Evolutionary conservation across 2,329 filamentous ascomycete genomes (phyloP).

Genomic region (Aspergillus sp.): DNA sequence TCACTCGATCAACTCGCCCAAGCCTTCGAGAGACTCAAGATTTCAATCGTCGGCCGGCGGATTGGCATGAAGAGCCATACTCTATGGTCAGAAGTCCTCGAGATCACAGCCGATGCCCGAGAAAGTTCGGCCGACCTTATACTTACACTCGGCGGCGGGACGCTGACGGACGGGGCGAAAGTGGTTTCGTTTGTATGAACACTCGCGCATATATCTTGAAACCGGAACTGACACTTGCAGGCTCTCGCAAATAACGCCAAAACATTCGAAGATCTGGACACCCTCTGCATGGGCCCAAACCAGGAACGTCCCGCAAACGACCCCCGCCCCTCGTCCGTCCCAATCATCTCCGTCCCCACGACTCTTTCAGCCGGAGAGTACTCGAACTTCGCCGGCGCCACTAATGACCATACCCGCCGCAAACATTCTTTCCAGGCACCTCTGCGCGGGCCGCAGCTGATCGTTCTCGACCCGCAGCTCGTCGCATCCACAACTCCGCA

Average conservation of each 20-base stretch:
- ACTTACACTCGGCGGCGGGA: slow-evolving; percentile 56
- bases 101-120: slow-evolving; percentile 45
- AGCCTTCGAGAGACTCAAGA: slow-evolving; percentile 39
- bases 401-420: slow-evolving; percentile 34
- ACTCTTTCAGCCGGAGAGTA: slow-evolving; percentile 46
- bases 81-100: slow-evolving; percentile 53
- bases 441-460: slow-evolving; percentile 48
- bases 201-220: not conserved
- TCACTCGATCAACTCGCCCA: slow-evolving; percentile 43
- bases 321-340: slow-evolving; percentile 29
- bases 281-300: slow-evolving; percentile 31
- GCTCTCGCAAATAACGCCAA: slow-evolving; percentile 50
- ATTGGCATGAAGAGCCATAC: slow-evolving; percentile 57
- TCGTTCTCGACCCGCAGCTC: slow-evolving; percentile 57
- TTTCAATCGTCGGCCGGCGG: slow-evolving; percentile 41
- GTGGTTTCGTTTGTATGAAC: slow-evolving; percentile 46
- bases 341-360: slow-evolving; percentile 42
- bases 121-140: slow-evolving; percentile 48
- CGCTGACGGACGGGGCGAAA: slow-evolving; percentile 58
- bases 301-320: slow-evolving; percentile 17
- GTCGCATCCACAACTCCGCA: slow-evolving; percentile 57
- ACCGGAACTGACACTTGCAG: slow-evolving; percentile 20
- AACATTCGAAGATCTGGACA: slow-evolving; percentile 40
- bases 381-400: slow-evolving; percentile 41
- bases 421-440: slow-evolving; percentile 40